Percentiles rank a stretch among this genome's conserved stretches.
phyloP scores from a whole-genome alignment of 2,329 filamentous ascomycete species.

The Fusarium floridanum region DNA sequence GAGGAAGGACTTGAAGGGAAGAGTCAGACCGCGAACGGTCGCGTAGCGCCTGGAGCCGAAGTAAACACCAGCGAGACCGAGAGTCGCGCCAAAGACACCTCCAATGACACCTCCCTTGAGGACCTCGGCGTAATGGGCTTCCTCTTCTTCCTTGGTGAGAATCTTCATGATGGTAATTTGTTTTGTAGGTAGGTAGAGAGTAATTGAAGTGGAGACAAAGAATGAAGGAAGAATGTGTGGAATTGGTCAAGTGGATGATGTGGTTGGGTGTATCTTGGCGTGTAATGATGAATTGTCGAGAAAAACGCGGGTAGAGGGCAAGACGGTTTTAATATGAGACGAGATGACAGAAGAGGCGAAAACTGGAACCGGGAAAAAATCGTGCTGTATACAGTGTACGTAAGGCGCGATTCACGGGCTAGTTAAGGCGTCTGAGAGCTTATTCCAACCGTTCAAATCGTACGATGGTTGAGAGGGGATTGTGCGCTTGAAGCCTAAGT shows the following conservation, averaged over 20 bases:
- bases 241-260: neutral
- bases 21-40: neutral
- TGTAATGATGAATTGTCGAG: neutral
- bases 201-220: neutral
- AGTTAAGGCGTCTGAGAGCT: neutral
- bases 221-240: neutral
- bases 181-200: neutral
- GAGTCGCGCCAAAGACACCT: constrained; percentile 73
- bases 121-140: constrained; percentile 84
- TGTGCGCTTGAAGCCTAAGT: neutral
- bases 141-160: constrained; percentile 91
- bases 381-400: constrained; percentile 3
- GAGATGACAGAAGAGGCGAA: neutral
- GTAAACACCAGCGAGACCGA: constrained; percentile 67
- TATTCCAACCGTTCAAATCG: neutral
- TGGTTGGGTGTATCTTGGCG: neutral
- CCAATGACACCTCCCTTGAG: constrained; percentile 83
- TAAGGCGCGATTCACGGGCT: neutral
- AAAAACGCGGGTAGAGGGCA: neutral
- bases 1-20: constrained; percentile 92
- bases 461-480: neutral
- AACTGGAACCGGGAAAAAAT: neutral
- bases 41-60: neutral
- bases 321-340: constrained; percentile 1
- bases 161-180: constrained; percentile 80